Evolutionary conservation across 495 filamentous ascomycete genomes (phyloP), one percentile per base, ranked within the genome.

Genomic region (Mytilinidion resinicola): DNA sequence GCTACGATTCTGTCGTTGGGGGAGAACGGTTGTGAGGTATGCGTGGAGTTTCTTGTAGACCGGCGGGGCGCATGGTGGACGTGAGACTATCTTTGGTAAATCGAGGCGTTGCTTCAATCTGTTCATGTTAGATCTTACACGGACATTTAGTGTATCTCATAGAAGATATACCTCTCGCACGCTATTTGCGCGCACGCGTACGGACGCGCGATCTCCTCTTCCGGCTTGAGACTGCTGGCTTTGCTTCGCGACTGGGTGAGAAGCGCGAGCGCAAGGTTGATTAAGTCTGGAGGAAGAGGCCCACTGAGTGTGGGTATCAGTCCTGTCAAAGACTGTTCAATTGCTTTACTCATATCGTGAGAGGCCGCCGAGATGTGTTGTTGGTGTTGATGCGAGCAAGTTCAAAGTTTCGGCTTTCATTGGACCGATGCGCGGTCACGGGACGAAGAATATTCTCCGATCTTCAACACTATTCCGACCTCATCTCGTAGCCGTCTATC

Each of bases 171-270:
- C 87, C 89, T 81, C 71, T 90, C 88, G 73, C 92, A 96, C 39
- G 93, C 93, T 36, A 98, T 81, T 70, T 97, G 86, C 1, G 90
- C 88, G 69, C 95, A 97, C 9, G 88, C 89, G 72, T 93, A 96
- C 9, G 83, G 80, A 7, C 92, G 82, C 15, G 87, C 88, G 60
- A 90, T 84, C 69, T 98, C 92, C 71, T 98, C 92, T 55, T 93
- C 89, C 8, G 85, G 79, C 65, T 91, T 95, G 10, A 97, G 74
- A 17, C 79, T 87, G 62, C 82, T 83, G 33, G 91, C 90, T 33
- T 84, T 86, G 67, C 80, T 85, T 8, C 90, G 84, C 5, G 91
- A 96, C 67, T 96, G 92, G 21, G 90, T 87, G 36, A 96, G 82
- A 10, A 97, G 80, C 14, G 89, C 91, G 50, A 79, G 73, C 1